These are phyloP conservation scores for Ascobolus immersus DNA, from an alignment of 495 filamentous ascomycete genomes.

Conservation along the genomic window DNA sequence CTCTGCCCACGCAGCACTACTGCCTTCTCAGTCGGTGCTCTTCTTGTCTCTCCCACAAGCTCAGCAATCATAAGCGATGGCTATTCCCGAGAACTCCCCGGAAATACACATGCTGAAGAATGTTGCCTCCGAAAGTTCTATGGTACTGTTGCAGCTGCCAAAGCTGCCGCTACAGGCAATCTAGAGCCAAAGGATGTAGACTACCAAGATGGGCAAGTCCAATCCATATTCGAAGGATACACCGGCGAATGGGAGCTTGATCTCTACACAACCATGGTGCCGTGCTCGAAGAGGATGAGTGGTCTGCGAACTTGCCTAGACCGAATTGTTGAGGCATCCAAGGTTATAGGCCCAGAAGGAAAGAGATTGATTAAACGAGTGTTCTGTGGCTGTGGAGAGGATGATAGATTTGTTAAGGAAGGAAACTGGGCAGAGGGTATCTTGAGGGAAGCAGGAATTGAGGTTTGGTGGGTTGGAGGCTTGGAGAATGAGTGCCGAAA, in stretches of 20 bases:
- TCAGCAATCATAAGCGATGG: conserved; percentile 54
- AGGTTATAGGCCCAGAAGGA: no score
- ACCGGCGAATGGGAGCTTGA: no score
- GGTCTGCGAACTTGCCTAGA: conserved; percentile 67
- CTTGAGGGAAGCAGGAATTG: no score
- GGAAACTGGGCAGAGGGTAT: no score
- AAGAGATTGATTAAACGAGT: no score
- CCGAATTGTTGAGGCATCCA: conserved; percentile 39
- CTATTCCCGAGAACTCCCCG: conserved; percentile 70
- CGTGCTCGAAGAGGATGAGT: conserved; percentile 55
- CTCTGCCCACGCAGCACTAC: no score
- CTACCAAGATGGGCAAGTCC: conserved; percentile 28
- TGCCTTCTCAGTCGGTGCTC: conserved; percentile 79
- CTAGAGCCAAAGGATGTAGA: conserved; percentile 22
- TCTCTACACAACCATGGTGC: conserved; percentile 88
- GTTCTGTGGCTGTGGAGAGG: no score
- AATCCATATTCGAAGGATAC: no score
- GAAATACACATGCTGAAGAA: conserved; percentile 93
- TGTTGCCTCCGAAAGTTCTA: conserved; percentile 51
- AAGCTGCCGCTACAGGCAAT: no score
- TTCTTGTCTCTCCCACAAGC: conserved; percentile 35
- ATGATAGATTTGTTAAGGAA: no score
- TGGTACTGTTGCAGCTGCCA: neutral
- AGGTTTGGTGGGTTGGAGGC: no score
- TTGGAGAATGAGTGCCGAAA: no score